Base-by-base conservation (phyloP, 1,284 basidiomycete genomes). In the Cryptococcus jaspeensis region DNA sequence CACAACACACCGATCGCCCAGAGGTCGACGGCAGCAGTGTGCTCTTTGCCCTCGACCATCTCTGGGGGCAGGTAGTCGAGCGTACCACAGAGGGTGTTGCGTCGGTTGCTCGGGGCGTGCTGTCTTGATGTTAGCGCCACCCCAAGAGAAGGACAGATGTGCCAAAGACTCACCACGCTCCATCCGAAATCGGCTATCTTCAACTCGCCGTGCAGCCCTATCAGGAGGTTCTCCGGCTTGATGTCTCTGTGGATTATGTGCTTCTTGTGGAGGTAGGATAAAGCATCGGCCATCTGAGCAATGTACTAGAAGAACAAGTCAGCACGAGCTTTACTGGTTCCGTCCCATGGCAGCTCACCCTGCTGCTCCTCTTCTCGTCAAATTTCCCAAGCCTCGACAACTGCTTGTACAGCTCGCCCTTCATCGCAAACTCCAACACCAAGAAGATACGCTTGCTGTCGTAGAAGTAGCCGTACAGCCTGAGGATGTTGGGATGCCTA, bases 131-230 rank as follows among this genome's bases (percentile, higher is more conserved):
- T 22, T 15, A 48, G 37, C 5, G 25, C 50, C 43, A 46, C 36
- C 13, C 13, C 35, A 41, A 20, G 13, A 52, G 16, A 55, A 37
- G 15, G 3, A 46, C 45, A 35, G 28, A 4, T 9, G 9, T 9
- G 28, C 28, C 28, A 32, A n/a, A n/a, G 11, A 65, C 68, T 54
- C 46, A 72, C 71, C 2, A 99, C 95, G 70, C 89, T 92, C 95
- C 96, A 99, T 7, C 96, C 96, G 77, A 99, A 99, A 77, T 99
- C 96, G 6, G 87, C 96, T 62, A 99, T 97, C 83, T 99, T 99
- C 63, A 99, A 82, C 74, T 99, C 95, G 44, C 95, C 96, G 64
- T 93, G 90, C 69, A 99, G 86, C 16, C 94, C 95, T 9, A 99
- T 81, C 8, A 99, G 82, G 50, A 99, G 79, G 74, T 99, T 99